Conservation (phyloP, 2,329 filamentous ascomycete genomes). For the Cytospora chrysosperma region DNA sequence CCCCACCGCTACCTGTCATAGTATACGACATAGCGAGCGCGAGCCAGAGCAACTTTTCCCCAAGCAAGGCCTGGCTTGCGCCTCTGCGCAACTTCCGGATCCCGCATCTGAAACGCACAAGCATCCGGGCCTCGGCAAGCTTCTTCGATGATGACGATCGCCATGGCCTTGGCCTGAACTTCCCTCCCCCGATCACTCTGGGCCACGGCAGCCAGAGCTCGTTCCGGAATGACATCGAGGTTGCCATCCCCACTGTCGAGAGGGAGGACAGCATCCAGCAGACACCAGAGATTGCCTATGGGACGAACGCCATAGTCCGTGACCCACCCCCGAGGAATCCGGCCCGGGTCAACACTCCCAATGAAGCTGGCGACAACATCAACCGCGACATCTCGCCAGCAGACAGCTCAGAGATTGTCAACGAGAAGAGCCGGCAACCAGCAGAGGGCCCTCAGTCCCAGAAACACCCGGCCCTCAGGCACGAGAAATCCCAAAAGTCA, state of each 20-base stretch:
- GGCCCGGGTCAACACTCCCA: not conserved
- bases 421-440: conserved; percentile 4
- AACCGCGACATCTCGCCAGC: conserved; percentile 6
- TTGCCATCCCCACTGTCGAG: conserved; percentile 30
- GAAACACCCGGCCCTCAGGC: conserved; percentile 16
- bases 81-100: conserved; percentile 22
- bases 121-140: conserved; percentile 29
- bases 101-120: conserved; percentile 19
- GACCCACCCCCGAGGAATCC: conserved; percentile 17
- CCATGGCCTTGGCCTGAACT: conserved; percentile 20
- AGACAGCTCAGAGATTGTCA: conserved; percentile 3
- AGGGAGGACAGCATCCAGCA: conserved; percentile 27
- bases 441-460: not conserved
- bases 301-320: not conserved
- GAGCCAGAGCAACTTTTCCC: not conserved
- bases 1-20: conserved; percentile 8
- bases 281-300: conserved; percentile 29
- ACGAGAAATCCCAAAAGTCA: conserved; percentile 18
- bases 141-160: conserved; percentile 29
- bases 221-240: conserved; percentile 33
- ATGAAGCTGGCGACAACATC: not conserved
- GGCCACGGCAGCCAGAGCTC: conserved; percentile 28
- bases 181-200: conserved; percentile 23
- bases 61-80: conserved; percentile 16
- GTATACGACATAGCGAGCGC: conserved; percentile 6